phyloP scores from a whole-genome alignment of 2,329 filamentous ascomycete species.

The Colletotrichum phormii region DNA sequence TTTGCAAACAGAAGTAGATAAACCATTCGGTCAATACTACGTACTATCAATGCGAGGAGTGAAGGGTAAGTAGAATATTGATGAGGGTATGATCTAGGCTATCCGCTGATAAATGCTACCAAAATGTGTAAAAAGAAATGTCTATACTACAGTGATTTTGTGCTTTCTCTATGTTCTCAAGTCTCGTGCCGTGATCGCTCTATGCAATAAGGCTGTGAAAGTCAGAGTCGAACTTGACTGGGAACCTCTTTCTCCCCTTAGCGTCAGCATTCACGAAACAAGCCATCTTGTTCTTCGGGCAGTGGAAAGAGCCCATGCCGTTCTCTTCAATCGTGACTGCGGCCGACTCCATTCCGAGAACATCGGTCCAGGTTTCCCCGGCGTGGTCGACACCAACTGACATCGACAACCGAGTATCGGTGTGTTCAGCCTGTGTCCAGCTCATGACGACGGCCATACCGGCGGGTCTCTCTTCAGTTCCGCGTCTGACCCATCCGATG shows the following conservation, averaged over 20 bases:
- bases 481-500: conserved; percentile 28
- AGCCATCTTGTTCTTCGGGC: conserved; percentile 14
- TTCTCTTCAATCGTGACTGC: conserved; percentile 22
- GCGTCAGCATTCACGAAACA: conserved; percentile 25
- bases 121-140: not conserved
- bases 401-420: conserved; percentile 24
- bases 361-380: conserved; percentile 24
- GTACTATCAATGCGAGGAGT: too few relatives aligned
- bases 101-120: not conserved
- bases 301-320: conserved; percentile 12
- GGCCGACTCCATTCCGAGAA: not conserved
- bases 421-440: conserved; percentile 11
- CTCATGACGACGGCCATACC: conserved; percentile 25
- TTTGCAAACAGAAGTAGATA: too few relatives aligned
- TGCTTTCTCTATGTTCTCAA: not conserved
- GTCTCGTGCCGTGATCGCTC: not conserved
- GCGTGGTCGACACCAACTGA: conserved; percentile 21
- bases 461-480: conserved; percentile 16
- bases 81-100: not conserved
- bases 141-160: not conserved
- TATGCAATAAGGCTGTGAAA: conserved; percentile 15
- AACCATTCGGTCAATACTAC: too few relatives aligned
- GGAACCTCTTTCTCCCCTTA: conserved; percentile 25
- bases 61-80: not conserved
- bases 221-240: conserved; percentile 16